Conservation (phyloP, 1,284 basidiomycete species). For the Trichosporon asahii region DNA sequence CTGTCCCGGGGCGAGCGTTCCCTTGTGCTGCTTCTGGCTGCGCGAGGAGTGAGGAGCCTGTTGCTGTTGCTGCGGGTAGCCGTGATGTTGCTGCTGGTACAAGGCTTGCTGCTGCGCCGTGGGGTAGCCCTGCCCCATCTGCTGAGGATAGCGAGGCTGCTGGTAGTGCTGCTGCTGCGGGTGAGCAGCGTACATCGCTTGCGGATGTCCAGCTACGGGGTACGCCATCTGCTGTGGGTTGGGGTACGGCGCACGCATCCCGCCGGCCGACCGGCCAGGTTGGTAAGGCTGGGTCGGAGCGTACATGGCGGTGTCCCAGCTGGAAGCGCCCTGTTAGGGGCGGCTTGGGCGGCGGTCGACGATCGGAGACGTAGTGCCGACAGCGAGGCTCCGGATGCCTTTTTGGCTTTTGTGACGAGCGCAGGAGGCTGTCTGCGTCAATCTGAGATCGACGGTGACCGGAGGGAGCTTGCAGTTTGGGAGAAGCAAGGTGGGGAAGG, state of each 20-base stretch:
- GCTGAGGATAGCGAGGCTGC: background rate
- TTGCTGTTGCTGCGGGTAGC: slow-evolving; percentile 4
- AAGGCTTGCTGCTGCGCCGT: background rate
- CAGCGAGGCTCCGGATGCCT: background rate
- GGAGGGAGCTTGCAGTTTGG: background rate
- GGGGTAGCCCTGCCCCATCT: slow-evolving; percentile 2
- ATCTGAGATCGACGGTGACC: background rate
- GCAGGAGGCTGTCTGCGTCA: background rate
- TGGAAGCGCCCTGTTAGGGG: background rate
- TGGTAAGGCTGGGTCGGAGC: slow-evolving; percentile 7
- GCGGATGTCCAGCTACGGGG: background rate
- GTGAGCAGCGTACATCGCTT: background rate
- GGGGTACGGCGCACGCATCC: background rate
- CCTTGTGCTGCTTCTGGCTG: slow-evolving; percentile 42
- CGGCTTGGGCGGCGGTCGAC: background rate
- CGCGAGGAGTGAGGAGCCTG: slow-evolving; percentile 1
- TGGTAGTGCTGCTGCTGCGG: background rate
- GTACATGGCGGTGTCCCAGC: slow-evolving; percentile 1
- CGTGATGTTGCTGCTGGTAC: slow-evolving; percentile 4
- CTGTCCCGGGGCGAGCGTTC: slow-evolving; percentile 64
- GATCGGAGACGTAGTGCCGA: background rate
- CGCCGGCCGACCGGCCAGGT: background rate
- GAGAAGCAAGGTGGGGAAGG: background rate
- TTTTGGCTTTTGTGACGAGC: background rate
- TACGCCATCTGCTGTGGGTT: slow-evolving; percentile 1